Percentiles rank a stretch among this genome's conserved stretches.
These are phyloP conservation scores for Crithidia mellificae DNA, from an alignment of 208 protist species.

Conservation along the genomic window DNA sequence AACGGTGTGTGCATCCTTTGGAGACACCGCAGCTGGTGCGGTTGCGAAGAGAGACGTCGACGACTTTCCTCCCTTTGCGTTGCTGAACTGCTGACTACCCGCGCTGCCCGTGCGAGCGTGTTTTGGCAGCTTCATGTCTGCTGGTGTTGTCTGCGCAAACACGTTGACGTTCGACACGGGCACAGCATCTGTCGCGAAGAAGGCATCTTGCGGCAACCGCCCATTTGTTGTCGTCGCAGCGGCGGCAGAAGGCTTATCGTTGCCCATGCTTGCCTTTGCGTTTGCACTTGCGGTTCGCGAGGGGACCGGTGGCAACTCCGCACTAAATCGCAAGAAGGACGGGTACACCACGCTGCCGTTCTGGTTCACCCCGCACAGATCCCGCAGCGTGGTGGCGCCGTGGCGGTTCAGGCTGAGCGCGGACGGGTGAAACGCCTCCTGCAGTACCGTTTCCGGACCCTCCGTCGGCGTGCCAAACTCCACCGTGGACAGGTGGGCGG, in stretches of 20 bases:
- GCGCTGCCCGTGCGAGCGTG: background rate
- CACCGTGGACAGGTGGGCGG: slow-evolving; percentile 13
- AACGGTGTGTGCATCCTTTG: background rate
- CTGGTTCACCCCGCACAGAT: background rate
- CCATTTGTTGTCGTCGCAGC: background rate
- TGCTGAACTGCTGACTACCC: background rate
- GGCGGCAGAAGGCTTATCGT: no score
- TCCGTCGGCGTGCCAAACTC: background rate
- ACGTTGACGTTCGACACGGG: background rate
- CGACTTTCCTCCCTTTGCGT: background rate
- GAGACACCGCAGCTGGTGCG: background rate
- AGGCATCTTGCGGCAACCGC: no score
- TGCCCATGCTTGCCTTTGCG: background rate
- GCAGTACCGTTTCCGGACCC: slow-evolving; percentile 23
- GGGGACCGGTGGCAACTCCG: background rate
- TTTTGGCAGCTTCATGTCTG: background rate
- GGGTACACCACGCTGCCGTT: slow-evolving; percentile 1
- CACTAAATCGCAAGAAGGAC: slow-evolving; percentile 30
- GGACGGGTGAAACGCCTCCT: slow-evolving; percentile 22
- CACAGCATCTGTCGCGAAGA: background rate
- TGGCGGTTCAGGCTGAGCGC: background rate
- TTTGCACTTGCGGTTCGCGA: background rate
- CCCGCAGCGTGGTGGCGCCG: slow-evolving; percentile 11
- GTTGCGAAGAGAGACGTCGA: background rate
- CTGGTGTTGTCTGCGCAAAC: slow-evolving; percentile 10